These are phyloP conservation scores for Xerocomus spinulosus DNA, from an alignment of 768 basidiomycete genomes.

Conservation along the genomic window DNA sequence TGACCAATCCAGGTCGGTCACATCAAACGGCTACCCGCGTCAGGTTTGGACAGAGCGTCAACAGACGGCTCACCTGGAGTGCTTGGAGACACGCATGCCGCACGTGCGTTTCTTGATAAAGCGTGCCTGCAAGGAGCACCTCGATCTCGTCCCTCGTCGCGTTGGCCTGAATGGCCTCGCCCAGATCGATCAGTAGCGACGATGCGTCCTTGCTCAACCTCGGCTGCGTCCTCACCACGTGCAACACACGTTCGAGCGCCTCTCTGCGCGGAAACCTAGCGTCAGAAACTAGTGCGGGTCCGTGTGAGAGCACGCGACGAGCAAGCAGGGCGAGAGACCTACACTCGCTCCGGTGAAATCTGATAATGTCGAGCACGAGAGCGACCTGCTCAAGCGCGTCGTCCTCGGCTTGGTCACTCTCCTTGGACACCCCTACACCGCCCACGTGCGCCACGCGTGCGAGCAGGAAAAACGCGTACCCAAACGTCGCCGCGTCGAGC, in stretches of 20 bases:
- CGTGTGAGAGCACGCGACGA: slow-evolving; percentile 8
- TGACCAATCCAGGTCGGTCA: slow-evolving; percentile 93
- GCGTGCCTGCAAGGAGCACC: slow-evolving; percentile 65
- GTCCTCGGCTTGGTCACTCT: slow-evolving; percentile 34
- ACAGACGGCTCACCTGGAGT: slow-evolving; percentile 56
- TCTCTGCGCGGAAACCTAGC: slow-evolving; percentile 67
- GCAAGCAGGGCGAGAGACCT: background rate
- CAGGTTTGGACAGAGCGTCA: too few relatives aligned
- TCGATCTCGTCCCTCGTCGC: slow-evolving; percentile 59
- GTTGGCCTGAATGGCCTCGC: slow-evolving; percentile 67
- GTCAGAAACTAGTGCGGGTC: slow-evolving; percentile 51
- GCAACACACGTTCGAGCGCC: slow-evolving; percentile 64
- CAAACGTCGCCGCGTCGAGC: slow-evolving; percentile 83
- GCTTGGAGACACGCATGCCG: slow-evolving; percentile 88
- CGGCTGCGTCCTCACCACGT: slow-evolving; percentile 72
- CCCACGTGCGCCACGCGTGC: slow-evolving; percentile 63
- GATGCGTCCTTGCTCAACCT: slow-evolving; percentile 81
- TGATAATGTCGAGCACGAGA: slow-evolving; percentile 45
- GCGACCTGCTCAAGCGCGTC: slow-evolving; percentile 78
- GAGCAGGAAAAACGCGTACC: slow-evolving; percentile 74
- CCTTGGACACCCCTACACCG: slow-evolving; percentile 47
- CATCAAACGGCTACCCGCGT: slow-evolving; percentile 81
- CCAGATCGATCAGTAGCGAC: slow-evolving; percentile 73
- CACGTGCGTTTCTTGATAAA: slow-evolving; percentile 84
- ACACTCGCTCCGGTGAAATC: slow-evolving; percentile 33